Base-by-base conservation (phyloP, 75 land plant genomes). In the Cupressus sempervirens region DNA sequence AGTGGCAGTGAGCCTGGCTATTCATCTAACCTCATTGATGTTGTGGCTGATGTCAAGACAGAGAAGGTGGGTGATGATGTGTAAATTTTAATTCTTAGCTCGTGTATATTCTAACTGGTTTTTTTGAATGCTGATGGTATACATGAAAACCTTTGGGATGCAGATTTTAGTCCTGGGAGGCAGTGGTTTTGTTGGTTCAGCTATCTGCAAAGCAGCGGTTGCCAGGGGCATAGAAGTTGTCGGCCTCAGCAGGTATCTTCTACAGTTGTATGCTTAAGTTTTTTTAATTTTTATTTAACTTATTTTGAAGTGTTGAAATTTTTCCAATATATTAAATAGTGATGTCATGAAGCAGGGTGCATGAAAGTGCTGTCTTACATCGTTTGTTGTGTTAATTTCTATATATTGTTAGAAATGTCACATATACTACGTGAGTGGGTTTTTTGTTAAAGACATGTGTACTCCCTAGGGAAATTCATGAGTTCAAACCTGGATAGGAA, bases 91-190 rank as follows among this genome's bases (percentile, higher is more conserved):
- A 87, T 81, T 38, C 82, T 35, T 26, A 7, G 46, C 85, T 76
- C 3, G 35, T 26, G 7, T 82, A 5, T 84, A 38, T 36, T 46
- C 26, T 88, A 58, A 9, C 50, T 36, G 45, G 5, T 56, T 32
- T 81, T 13, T 48, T 4, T 81, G 30, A 13, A 74, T n/a, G 48
- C 81, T 20, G 9, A 38, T 5, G 18, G 43, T 38, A 76, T 30
- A 32, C 12, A n/a, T 36, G n/a, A 18, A 56, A 84, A 84, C 43
- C 58, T 83, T 15, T 84, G 36, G 30, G 23, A 82, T 72, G 85
- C 91, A 98, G 99, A 86, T 98, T 86, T 91, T 98, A 12, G 99
- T 98, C 36, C 84, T 98, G 83, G 99, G 99, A 80, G 99, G 99
- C 62, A 96, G 77, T 91, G 99, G 99, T 36, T 98, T 96, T 91